Evolutionary conservation across 441 rosid genomes (phyloP).

Genomic region (Gossypium gossypioides): DNA sequence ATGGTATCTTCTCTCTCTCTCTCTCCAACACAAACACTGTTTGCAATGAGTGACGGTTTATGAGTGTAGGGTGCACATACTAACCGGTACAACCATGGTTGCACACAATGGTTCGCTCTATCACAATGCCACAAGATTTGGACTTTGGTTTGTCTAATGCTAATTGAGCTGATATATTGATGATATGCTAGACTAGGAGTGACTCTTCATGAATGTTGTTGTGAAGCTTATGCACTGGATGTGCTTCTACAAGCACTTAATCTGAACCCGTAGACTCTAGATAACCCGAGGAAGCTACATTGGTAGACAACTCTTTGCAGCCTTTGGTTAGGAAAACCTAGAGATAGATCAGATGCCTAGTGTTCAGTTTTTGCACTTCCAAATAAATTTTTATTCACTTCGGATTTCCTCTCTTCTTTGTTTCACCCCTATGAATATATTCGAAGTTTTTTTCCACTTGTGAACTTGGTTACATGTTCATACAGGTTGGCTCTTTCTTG

Average conservation of each 20-base stretch:
- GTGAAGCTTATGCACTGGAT: neutral
- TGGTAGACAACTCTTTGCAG: neutral
- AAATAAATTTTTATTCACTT: neutral
- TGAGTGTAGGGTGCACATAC: neutral
- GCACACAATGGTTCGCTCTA: neutral
- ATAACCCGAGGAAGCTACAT: neutral
- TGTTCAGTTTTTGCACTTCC: neutral
- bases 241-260: neutral
- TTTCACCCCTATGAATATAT: constrained; percentile 1
- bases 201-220: neutral
- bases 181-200: constrained; percentile 1
- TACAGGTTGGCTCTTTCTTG: constrained; percentile 82
- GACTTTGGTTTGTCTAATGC: neutral
- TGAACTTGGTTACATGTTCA: neutral
- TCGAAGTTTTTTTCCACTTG: neutral
- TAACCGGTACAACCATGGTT: neutral
- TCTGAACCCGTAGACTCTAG: neutral
- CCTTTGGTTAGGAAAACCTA: neutral
- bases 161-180: neutral
- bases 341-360: neutral
- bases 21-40: neutral
- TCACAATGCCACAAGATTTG: neutral
- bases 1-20: constrained; percentile 41
- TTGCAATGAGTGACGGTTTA: neutral
- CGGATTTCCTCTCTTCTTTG: neutral